Evolutionary conservation across 345 rosid genomes (phyloP), one percentile per base, ranked within the genome.

Genomic region (Kernera saxatilis): DNA sequence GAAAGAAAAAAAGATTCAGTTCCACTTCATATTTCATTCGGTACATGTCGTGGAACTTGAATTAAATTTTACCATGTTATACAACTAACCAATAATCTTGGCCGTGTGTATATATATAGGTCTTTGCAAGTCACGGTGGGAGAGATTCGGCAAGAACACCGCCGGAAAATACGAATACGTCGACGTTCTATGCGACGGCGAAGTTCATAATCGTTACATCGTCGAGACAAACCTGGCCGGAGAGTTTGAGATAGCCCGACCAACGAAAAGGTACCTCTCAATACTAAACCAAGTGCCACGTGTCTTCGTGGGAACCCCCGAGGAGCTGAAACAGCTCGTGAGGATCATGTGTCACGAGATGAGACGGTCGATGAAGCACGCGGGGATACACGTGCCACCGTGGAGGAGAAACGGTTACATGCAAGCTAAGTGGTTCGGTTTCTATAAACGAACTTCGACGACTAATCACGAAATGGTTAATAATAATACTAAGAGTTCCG

Each of bases 121-220:
- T 32, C 82, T 91, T 19, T 93, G 96, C 96, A 86, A 90, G 71
- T 82, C 89, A 3, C 71, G 74, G 22, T 93, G 96, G 98, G 92
- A 88, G 65, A 90, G 76, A 71, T 65, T 69, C 15, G 82, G 62
- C 30, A 75, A 76, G 64, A 61, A 69, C 41, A 92, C 84, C 0
- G 71, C 85, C 2, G 93, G 98, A 40, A 74, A 69, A 18, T 79
- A 88, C 57, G 90, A 93, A 55, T 93, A 76, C 25, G 79, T 93
- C 0, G 97, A 91, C 54, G 86, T 89, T 35, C 49, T 14, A 19
- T 26, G 33, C 58, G 84, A 83, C 5, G 62, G 61, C 1, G 70
- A 70, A 44, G 70, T 44, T 3, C 73, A 79, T 1, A 59, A 19
- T 23, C 92, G 93, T 1, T 86, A 80, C 69, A 78, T 93, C 4